These are phyloP conservation scores for Boechera divaricarpa DNA, from an alignment of 345 rosid genomes.

Conservation along the genomic window DNA sequence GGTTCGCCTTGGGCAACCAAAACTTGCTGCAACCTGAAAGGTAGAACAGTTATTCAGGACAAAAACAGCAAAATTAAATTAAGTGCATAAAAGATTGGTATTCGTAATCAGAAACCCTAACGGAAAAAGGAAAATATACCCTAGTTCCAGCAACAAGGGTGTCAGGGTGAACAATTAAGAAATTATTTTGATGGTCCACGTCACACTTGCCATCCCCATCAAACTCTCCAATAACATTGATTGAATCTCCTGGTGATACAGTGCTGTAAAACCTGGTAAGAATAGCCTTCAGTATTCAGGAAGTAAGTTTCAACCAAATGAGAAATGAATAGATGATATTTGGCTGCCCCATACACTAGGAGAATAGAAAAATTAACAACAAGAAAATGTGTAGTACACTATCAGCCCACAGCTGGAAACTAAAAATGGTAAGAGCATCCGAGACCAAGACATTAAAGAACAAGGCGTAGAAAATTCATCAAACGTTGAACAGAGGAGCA, in stretches of 20 bases:
- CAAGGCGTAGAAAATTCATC: slow-evolving; percentile 24
- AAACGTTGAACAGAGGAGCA: slow-evolving; percentile 13
- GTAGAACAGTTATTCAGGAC: slow-evolving; percentile 21
- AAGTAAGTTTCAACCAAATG: slow-evolving; percentile 33
- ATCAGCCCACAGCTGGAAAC: slow-evolving; percentile 8
- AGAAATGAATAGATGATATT: slow-evolving; percentile 3
- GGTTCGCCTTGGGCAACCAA: slow-evolving; percentile 80
- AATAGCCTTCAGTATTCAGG: slow-evolving; percentile 27
- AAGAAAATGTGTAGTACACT: neutral
- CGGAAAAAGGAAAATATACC: slow-evolving; percentile 50
- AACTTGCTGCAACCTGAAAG: slow-evolving; percentile 88
- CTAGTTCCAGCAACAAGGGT: slow-evolving; percentile 90
- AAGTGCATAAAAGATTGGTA: slow-evolving; percentile 24
- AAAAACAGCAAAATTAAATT: slow-evolving; percentile 21
- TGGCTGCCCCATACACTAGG: slow-evolving; percentile 6
- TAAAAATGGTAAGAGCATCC: slow-evolving; percentile 20
- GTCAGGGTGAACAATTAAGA: slow-evolving; percentile 87
- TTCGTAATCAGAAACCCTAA: slow-evolving; percentile 8
- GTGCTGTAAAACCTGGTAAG: slow-evolving; percentile 74
- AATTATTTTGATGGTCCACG: slow-evolving; percentile 64
- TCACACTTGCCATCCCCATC: slow-evolving; percentile 78
- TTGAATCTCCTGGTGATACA: slow-evolving; percentile 92
- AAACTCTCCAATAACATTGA: slow-evolving; percentile 85
- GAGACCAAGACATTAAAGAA: slow-evolving; percentile 19
- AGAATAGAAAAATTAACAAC: slow-evolving; percentile 9